Evolutionary conservation across 805 yeast species (phyloP).

Genomic region (fission yeast (Schizosaccharomyces pombe)): ASM294v3 CU329670.1:5248501-5249000

Average conservation of each 20-base stretch:
- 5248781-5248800: constrained; percentile 58
- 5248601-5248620: constrained; percentile 93
- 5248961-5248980: constrained; percentile 23
- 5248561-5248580: constrained; percentile 45
- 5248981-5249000: constrained; percentile 26
- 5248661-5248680: constrained; percentile 19
- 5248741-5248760: constrained; percentile 70
- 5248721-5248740: constrained; percentile 64
- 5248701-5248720: constrained; percentile 74
- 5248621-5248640: constrained; percentile 80
- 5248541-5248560: constrained; percentile 5
- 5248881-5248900: constrained; percentile 51
- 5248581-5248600: constrained; percentile 94
- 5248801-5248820: constrained; percentile 66
- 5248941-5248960: constrained; percentile 31
- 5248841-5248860: constrained; percentile 36
- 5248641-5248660: constrained; percentile 30
- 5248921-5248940: constrained; percentile 28
- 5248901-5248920: constrained; percentile 54
- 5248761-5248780: constrained; percentile 26
- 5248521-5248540: constrained; percentile 10
- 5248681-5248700: constrained; percentile 11
- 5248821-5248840: constrained; percentile 64
- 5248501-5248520: too few species aligned
- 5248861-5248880: constrained; percentile 17